Percentiles rank a stretch among this genome's conserved stretches.
Evolutionary conservation across 2,329 filamentous ascomycete species (phyloP).

Genomic region (Colletotrichum filicis): DNA sequence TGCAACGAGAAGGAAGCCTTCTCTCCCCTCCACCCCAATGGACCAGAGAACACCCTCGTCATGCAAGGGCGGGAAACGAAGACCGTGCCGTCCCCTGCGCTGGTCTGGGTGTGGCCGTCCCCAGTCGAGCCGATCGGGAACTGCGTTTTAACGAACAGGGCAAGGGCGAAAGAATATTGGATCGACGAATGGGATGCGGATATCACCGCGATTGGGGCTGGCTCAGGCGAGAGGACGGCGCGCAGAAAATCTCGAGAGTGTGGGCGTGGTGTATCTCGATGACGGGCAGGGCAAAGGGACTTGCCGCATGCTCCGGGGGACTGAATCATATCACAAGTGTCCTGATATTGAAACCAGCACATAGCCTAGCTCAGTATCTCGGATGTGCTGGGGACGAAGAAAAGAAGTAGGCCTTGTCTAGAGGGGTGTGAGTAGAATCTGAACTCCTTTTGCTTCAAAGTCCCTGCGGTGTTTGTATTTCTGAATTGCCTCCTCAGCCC

Average conservation of each 20-base stretch:
- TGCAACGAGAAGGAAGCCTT: not conserved
- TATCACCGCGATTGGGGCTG: not conserved
- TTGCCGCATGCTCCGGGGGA: not conserved
- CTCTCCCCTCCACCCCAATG: not conserved
- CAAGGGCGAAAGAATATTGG: not conserved
- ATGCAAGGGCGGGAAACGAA: conserved; percentile 24
- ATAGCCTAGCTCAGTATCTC: not conserved
- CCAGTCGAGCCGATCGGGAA: not conserved
- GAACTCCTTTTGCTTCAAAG: not conserved
- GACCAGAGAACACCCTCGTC: conserved; percentile 5
- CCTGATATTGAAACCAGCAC: not conserved
- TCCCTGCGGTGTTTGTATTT: not conserved
- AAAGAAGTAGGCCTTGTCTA: not conserved
- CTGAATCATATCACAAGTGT: not conserved
- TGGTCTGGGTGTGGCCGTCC: not conserved
- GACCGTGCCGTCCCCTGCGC: conserved; percentile 9
- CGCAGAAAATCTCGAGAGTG: not conserved
- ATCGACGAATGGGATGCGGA: not conserved
- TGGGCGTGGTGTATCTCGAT: not conserved
- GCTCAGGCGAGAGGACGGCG: conserved; percentile 6
- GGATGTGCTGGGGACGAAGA: not conserved
- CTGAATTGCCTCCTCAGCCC: not conserved
- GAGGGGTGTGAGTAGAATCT: conserved; percentile 7
- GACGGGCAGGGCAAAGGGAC: not conserved
- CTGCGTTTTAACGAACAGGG: not conserved